Base-by-base conservation (phyloP, 129 eudicot species). In the Solidago caesia region DNA sequence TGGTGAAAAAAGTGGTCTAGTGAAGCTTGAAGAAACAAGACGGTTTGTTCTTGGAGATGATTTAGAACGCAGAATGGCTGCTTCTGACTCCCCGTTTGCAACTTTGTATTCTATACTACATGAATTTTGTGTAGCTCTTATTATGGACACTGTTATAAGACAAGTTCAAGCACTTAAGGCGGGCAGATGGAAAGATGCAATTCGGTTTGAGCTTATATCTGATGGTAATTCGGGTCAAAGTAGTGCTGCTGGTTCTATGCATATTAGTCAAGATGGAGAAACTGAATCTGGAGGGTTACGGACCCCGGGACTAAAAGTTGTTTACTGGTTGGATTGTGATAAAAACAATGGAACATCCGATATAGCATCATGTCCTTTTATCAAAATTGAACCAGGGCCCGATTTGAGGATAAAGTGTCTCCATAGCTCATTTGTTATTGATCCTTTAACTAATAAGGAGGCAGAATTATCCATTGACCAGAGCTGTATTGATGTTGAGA, bases 11-110 rank as follows among this genome's bases (percentile, higher is more conserved):
- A 89, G 84, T 85, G 99, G 99, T 67, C 79, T 59, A n/a, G 89
- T 95, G 61, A 95, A 95, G 79, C 85, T 91, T 61, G 99, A 95
- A 85, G 96, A 87, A 77, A 80, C 76, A 12, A 86, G 96, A 43
- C 85, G 96, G 43, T 93, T 85, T 85, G 90, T 84, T 86, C 88
- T 95, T 48, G 99, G 99, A 68, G 99, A 95, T 80, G 97, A 95
- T 78, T 75, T 95, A 76, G 99, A 95, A 80, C 96, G 99, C 46
- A 87, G 99, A 85, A 95, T 95, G 99, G 95, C 99, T 52, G 94
- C 96, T 65, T 83, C 96, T 9, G 97, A 85, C 39, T 78, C 85
- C 59, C 99, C 99, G 8, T 95, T 95, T 83, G 71, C 77, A 64
- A 89, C 82, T 62, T 77, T 95, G 69, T 95, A 89, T 80, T 82